A percentile compares a stretch with the other conserved stretches of the same genome.
Conservation (phyloP, 305 asterid genomes). For the Fraxinus latifolia region DNA sequence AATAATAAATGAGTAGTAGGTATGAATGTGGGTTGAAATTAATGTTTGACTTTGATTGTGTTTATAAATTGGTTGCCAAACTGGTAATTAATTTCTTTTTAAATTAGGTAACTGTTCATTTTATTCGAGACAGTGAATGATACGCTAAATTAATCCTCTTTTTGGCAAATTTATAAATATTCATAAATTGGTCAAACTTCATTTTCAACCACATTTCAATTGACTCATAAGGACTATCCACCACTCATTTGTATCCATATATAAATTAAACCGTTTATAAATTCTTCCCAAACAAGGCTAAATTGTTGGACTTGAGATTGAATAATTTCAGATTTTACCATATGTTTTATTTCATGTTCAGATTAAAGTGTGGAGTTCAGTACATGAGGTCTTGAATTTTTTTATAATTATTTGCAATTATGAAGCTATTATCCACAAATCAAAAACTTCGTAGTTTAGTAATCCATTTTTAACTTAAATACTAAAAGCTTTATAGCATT, state of each 20-base stretch:
- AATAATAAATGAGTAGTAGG: neutral
- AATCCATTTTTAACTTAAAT: neutral
- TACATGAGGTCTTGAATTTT: neutral
- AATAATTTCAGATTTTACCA: neutral
- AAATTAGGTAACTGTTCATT: neutral
- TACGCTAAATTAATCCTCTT: neutral
- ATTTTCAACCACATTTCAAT: neutral
- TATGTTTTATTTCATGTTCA: neutral
- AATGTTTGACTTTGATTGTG: neutral
- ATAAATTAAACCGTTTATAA: neutral
- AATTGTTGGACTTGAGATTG: neutral
- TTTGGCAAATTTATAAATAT: neutral
- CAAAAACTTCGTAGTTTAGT: neutral
- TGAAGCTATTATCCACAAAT: neutral
- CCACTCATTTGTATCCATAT: neutral
- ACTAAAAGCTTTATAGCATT: neutral
- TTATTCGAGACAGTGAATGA: neutral
- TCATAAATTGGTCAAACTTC: neutral
- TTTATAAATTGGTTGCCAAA: neutral
- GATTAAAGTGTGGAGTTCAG: neutral
- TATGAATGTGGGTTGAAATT: neutral
- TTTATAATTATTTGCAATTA: neutral
- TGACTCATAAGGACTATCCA: neutral
- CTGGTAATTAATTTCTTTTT: neutral
- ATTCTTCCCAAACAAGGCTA: neutral